Evolutionary conservation across 176 grass and related monocot species (phyloP), one percentile per base, ranked within the genome.

Genomic region (Oropetium thomaeum): DNA sequence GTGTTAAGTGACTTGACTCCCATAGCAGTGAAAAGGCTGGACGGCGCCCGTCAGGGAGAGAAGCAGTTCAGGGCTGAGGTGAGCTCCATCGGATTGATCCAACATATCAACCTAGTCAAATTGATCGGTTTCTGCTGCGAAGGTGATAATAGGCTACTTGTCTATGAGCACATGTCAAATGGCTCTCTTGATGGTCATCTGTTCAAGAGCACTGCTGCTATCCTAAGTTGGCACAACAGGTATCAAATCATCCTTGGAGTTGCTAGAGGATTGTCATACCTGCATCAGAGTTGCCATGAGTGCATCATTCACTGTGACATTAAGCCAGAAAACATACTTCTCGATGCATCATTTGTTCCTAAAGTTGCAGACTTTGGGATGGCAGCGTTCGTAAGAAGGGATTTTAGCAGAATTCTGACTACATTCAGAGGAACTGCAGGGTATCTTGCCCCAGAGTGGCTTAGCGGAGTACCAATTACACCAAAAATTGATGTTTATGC

Each of bases 361-460:
- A 90, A 93, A 77, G 55, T 90, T 60, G 85, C 91, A 0, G 91
- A 93, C 26, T 93, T 93, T 44, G 91, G 91, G 17, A 77, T 93
- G 77, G 88, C 80, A 15, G 82, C 87, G 49, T 78, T 92, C 29
- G 35, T 92, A 9, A 70, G 83, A 9, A 65, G 90, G 17, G 66
- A 92, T 11, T 92, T 92, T 41, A 92, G 90, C 49, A 20, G 85
- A 74, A 73, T 85, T 17, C 20, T 92, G 42, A 89, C 90, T 16
- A 81, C 90, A 38, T 77, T 92, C 22, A 76, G 90, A 83, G 86
- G 90, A 67, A 92, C 86, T 25, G 81, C 67, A 23, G 90, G 90
- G 3, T 92, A 92, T 77, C 82, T 92, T 27, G 90, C 70, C 1
- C 90, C 90, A 0, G 86, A 89, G 74, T 92, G 90, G 90, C 74